Percentiles rank a stretch among this genome's conserved stretches.
Evolutionary conservation across 2,329 filamentous ascomycete genomes (phyloP).

Genomic region (Diaporthe helianthi): DNA sequence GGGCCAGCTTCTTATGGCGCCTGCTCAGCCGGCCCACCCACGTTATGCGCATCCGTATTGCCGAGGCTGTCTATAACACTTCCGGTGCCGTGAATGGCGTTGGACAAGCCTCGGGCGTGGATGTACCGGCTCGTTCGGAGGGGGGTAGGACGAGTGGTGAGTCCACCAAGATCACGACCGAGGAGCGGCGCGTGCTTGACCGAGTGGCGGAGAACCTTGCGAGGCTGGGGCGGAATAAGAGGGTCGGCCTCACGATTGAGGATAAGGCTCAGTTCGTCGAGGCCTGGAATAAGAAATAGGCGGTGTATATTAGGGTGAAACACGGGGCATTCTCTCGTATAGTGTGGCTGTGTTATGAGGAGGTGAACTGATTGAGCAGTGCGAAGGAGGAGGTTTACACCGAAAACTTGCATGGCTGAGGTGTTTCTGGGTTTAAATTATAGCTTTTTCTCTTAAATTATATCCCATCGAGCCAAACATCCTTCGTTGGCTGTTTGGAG

Average conservation of each 20-base stretch:
- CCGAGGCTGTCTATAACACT: constrained; percentile 71
- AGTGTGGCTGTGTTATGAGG: background rate
- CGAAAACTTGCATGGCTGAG: constrained; percentile 26
- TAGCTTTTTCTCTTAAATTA: constrained; percentile 14
- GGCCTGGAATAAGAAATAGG: constrained; percentile 59
- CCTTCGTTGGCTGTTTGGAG: background rate
- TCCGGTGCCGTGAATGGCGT: constrained; percentile 48
- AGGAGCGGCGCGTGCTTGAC: constrained; percentile 77
- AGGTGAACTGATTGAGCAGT: background rate
- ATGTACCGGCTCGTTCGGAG: constrained; percentile 38
- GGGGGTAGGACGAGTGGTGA: constrained; percentile 41
- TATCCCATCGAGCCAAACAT: constrained; percentile 10
- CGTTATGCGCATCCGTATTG: constrained; percentile 89
- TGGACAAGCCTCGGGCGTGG: constrained; percentile 38
- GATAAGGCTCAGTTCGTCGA: constrained; percentile 86
- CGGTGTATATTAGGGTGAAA: constrained; percentile 36
- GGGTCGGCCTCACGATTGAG: constrained; percentile 81
- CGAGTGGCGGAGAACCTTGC: constrained; percentile 85
- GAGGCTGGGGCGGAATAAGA: constrained; percentile 84
- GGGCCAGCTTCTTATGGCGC: constrained; percentile 81
- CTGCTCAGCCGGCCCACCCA: constrained; percentile 85
- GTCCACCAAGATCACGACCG: constrained; percentile 44
- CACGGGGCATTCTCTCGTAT: background rate
- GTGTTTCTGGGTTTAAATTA: constrained; percentile 28
- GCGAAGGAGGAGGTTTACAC: constrained; percentile 1